Evolutionary conservation across 257 asterid genomes (phyloP).

Genomic region (Solanum neorickii): DNA sequence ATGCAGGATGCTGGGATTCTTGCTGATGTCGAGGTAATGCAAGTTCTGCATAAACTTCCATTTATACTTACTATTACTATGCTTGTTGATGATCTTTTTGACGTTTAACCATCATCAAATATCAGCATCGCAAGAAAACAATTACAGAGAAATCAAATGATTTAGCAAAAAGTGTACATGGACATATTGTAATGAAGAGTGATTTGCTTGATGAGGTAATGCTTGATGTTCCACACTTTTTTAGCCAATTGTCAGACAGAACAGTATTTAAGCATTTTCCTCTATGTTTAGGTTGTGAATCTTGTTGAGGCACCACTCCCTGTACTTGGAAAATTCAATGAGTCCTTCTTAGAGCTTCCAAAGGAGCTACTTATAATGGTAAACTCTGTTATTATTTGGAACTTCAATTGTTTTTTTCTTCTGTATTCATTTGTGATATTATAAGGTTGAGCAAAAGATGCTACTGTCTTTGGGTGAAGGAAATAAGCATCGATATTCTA

Average conservation of each 20-base stretch:
- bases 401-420: not conserved
- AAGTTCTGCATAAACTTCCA: not conserved
- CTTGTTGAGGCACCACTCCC: conserved; percentile 94
- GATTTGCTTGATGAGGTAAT: conserved; percentile 77
- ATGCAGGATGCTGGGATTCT: conserved; percentile 68
- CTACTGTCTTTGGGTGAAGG: not conserved
- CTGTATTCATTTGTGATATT: not conserved
- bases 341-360: conserved; percentile 84
- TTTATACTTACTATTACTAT: not conserved
- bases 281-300: conserved; percentile 61
- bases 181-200: conserved; percentile 47
- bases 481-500: not conserved
- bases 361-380: conserved; percentile 88
- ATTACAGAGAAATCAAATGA: conserved; percentile 52
- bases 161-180: conserved; percentile 55
- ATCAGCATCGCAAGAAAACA: conserved; percentile 69
- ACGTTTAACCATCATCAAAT: not conserved
- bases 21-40: conserved; percentile 56
- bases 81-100: not conserved
- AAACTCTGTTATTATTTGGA: not conserved
- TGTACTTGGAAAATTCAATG: conserved; percentile 66
- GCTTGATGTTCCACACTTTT: not conserved
- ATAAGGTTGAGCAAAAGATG: not conserved
- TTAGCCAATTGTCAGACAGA: not conserved
- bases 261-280: conserved; percentile 8